Percentiles rank a stretch among this genome's conserved stretches.
Evolutionary conservation across 75 land plant genomes (phyloP).

Genomic region (Chamaecyparis obtusa): DNA sequence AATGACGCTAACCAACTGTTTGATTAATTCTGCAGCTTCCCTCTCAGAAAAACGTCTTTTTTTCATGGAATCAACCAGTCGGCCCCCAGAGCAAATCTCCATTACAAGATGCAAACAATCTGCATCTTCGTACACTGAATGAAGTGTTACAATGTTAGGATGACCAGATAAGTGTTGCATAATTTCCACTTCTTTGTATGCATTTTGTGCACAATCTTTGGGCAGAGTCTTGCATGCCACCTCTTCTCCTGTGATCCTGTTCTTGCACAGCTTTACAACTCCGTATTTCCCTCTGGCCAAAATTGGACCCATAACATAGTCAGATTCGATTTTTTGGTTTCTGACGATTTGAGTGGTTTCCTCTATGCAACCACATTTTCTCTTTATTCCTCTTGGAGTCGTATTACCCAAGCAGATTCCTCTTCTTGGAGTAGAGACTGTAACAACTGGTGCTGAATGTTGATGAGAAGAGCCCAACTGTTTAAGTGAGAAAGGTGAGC

Average conservation of each 20-base stretch:
- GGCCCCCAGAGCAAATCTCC: conserved; percentile 27
- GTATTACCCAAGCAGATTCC: not conserved
- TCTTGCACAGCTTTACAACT: conserved; percentile 37
- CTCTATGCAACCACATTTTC: not conserved
- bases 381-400: not conserved
- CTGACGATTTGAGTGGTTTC: not conserved
- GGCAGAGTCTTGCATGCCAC: conserved; percentile 33
- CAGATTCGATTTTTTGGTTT: conserved; percentile 33
- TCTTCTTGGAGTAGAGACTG: not conserved
- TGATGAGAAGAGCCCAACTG: not conserved
- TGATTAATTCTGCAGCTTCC: conserved; percentile 25
- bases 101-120: conserved; percentile 37
- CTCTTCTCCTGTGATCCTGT: conserved; percentile 17
- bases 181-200: no score
- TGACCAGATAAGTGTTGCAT: no score
- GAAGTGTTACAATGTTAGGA: conserved; percentile 22
- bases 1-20: conserved; percentile 36
- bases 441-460: not conserved
- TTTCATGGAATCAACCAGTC: conserved; percentile 15
- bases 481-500: not conserved
- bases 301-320: conserved; percentile 27
- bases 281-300: conserved; percentile 78
- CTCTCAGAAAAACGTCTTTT: conserved; percentile 22
- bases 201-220: conserved; percentile 15
- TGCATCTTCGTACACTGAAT: conserved; percentile 36